A percentile compares a stretch with the other conserved stretches of the same genome.
phyloP scores from a whole-genome alignment of 1,139 yeast species.

The Yamadazyma kanchanaburiensis region DNA sequence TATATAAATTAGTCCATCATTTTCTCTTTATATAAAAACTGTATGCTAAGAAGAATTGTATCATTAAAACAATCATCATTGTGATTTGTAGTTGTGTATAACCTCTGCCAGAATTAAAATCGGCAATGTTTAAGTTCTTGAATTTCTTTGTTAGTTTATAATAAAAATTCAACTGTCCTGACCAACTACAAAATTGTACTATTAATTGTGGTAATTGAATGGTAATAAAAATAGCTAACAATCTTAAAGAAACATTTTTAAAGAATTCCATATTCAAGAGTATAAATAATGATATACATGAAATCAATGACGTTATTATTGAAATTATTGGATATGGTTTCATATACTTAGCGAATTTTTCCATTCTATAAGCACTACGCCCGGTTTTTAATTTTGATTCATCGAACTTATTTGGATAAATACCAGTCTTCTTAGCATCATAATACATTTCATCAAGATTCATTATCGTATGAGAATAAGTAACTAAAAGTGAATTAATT shows the following conservation, averaged over 20 bases:
- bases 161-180: constrained; percentile 11
- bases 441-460: constrained; percentile 14
- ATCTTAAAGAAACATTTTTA: constrained; percentile 2
- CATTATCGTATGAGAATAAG: constrained; percentile 23
- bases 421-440: constrained; percentile 13
- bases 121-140: constrained; percentile 10
- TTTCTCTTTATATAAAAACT: constrained; percentile 1
- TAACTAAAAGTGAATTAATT: constrained; percentile 38
- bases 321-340: constrained; percentile 10
- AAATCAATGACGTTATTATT: constrained; percentile 6
- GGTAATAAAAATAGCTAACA: constrained; percentile 1
- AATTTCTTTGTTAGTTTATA: constrained; percentile 8
- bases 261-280: constrained; percentile 6
- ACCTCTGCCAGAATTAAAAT: constrained; percentile 11
- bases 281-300: constrained; percentile 8
- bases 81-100: constrained; percentile 8
- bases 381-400: constrained; percentile 11
- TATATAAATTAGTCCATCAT: constrained; percentile 1
- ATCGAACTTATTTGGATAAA: constrained; percentile 12
- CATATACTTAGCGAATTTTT: constrained; percentile 12
- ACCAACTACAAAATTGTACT: constrained; percentile 10
- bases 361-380: constrained; percentile 10
- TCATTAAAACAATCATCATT: constrained; percentile 7
- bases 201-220: constrained; percentile 9
- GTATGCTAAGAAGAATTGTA: constrained; percentile 8